A percentile compares a stretch with the other conserved stretches of the same genome.
phyloP scores from a whole-genome alignment of 2,329 filamentous ascomycete species.

The Paecilomyces sp. region DNA sequence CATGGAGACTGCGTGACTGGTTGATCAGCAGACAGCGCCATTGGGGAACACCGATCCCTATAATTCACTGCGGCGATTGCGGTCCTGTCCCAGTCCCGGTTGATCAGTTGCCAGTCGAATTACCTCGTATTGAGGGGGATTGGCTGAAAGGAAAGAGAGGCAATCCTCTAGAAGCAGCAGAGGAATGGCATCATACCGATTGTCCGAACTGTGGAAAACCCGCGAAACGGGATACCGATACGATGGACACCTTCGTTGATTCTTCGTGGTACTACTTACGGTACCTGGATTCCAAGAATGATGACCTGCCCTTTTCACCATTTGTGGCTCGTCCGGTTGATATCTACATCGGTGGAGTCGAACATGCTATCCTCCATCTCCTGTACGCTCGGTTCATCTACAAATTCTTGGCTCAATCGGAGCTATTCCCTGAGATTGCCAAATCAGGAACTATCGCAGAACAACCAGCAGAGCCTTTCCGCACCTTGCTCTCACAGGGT shows the following conservation, averaged over 20 bases:
- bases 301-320: slow-evolving; percentile 54
- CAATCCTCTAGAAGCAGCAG: slow-evolving; percentile 66
- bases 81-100: slow-evolving; percentile 73
- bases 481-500: slow-evolving; percentile 74
- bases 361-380: slow-evolving; percentile 84
- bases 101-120: slow-evolving; percentile 65
- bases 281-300: slow-evolving; percentile 66
- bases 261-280: slow-evolving; percentile 91
- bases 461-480: slow-evolving; percentile 65
- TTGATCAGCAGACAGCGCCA: slow-evolving; percentile 86
- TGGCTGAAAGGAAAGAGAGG: slow-evolving; percentile 64
- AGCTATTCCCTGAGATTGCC: slow-evolving; percentile 31
- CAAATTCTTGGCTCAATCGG: slow-evolving; percentile 64
- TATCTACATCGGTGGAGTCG: slow-evolving; percentile 81
- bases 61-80: slow-evolving; percentile 71
- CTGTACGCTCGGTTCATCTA: slow-evolving; percentile 86
- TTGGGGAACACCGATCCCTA: slow-evolving; percentile 86
- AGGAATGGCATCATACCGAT: slow-evolving; percentile 65
- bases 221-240: slow-evolving; percentile 80
- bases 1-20: slow-evolving; percentile 83
- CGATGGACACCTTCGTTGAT: slow-evolving; percentile 95
- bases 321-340: slow-evolving; percentile 63
- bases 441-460: slow-evolving; percentile 22
- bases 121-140: slow-evolving; percentile 63
- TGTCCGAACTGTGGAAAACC: slow-evolving; percentile 64